Evolutionary conservation across 495 filamentous ascomycete species (phyloP).

Genomic region (Hypomontagnella monticulosa): DNA sequence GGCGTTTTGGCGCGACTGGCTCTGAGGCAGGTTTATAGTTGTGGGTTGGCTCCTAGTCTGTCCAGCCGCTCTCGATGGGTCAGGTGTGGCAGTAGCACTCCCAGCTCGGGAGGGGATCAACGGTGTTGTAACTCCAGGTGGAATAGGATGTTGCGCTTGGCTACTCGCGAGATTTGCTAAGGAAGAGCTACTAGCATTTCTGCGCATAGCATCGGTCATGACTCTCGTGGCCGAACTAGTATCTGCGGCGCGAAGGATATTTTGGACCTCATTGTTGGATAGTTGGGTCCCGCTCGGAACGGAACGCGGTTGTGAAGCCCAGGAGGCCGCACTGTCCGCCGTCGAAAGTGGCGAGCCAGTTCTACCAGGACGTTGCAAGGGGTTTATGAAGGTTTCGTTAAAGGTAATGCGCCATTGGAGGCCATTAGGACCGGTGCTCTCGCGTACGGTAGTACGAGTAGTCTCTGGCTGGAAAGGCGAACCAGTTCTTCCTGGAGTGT

Average conservation of each 20-base stretch:
- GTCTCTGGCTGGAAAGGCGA: conserved; percentile 36
- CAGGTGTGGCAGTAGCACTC: conserved; percentile 57
- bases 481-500: conserved; percentile 37
- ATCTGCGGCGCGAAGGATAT: conserved; percentile 54
- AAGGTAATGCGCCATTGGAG: conserved; percentile 35
- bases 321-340: neutral
- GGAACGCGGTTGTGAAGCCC: conserved; percentile 21
- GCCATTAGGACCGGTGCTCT: conserved; percentile 26
- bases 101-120: conserved; percentile 50
- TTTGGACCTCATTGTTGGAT: conserved; percentile 49
- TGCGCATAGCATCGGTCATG: conserved; percentile 59
- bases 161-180: conserved; percentile 46
- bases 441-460: conserved; percentile 32
- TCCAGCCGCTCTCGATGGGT: conserved; percentile 44
- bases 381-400: conserved; percentile 34
- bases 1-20: conserved; percentile 38
- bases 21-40: conserved; percentile 18
- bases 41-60: conserved; percentile 30
- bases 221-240: conserved; percentile 50
- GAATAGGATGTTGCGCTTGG: conserved; percentile 48
- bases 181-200: conserved; percentile 57
- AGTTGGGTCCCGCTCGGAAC: conserved; percentile 34
- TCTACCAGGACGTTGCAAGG: conserved; percentile 28
- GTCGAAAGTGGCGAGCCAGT: conserved; percentile 30
- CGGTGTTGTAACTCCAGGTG: conserved; percentile 54